Evolutionary conservation across 2,329 filamentous ascomycete genomes (phyloP).

Genomic region (Sporothrix curviconia): DNA sequence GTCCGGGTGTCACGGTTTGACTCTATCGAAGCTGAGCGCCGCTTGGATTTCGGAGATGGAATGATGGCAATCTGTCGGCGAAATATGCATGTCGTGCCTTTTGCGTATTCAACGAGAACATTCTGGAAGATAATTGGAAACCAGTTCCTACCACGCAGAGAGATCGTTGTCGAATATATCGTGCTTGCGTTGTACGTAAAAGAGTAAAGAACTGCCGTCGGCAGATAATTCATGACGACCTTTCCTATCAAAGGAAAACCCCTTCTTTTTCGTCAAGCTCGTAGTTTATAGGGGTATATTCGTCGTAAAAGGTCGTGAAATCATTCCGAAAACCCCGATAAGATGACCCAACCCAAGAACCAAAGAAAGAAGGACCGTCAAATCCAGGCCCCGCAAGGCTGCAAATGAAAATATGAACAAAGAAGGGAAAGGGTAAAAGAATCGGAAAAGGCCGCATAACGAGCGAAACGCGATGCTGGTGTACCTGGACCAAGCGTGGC

Average conservation of each 20-base stretch:
- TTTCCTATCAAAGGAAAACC: constrained; percentile 12
- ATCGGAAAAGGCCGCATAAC: constrained; percentile 16
- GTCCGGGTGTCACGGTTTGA: background rate
- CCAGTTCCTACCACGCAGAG: background rate
- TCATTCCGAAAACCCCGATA: constrained; percentile 17
- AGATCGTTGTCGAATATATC: constrained; percentile 9
- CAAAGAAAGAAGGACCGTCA: constrained; percentile 14
- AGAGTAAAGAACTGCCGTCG: background rate
- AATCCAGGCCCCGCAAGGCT: background rate
- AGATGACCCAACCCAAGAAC: constrained; percentile 7
- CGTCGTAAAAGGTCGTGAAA: constrained; percentile 17
- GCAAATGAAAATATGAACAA: constrained; percentile 23
- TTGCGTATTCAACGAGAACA: background rate
- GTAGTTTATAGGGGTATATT: constrained; percentile 13
- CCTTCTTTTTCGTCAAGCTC: constrained; percentile 9
- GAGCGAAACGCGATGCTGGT: constrained; percentile 11
- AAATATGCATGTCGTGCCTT: too few relatives aligned
- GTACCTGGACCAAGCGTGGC: constrained; percentile 2
- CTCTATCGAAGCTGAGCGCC: too few relatives aligned
- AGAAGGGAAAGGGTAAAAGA: constrained; percentile 20
- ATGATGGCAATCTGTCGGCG: too few relatives aligned
- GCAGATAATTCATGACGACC: background rate
- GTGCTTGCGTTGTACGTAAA: constrained; percentile 1
- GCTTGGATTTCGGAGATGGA: background rate
- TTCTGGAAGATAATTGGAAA: background rate